Base-by-base conservation (phyloP, 805 yeast genomes). In the Peterozyma xylosa region DNA sequence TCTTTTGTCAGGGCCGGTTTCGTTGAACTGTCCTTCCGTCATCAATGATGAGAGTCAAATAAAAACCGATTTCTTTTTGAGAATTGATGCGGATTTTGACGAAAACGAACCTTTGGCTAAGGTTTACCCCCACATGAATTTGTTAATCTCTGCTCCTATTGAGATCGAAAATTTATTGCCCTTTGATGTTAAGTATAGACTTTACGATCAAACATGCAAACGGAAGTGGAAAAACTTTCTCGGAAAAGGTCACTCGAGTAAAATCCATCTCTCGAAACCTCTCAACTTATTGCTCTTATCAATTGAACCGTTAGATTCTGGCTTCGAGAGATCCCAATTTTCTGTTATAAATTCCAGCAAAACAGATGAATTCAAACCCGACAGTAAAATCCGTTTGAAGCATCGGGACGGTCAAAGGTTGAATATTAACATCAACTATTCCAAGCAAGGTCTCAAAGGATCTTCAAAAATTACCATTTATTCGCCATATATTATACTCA, bases 81-180 rank as follows among this genome's bases (percentile, higher is more conserved):
- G 85, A 51, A 84, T 83, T 0, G 83, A 77, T 51, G 88, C 91
- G 1, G 61, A 66, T 38, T 83, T 63, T 59, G 78, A 84, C 49
- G 58, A 65, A 14, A 69, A 73, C n/a, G 95, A 86, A 49, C 89
- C 88, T 0, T 64, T 89, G 21, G 74, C 86, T 0, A 69, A 72
- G 46, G 73, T 86, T 1, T 95, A 87, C 55, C 99, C 99, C 0
- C 93, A 86, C 53, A 74, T 91, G 86, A 73, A 70, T 9, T 64
- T 93, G 18, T 73, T 80, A 3, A 64, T 93, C 6, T 79, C 93
- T 0, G 87, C 98, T 0, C 98, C 99, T 0, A 63, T 93, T 38
- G 86, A 86, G 52, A 70, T 93, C 46, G 89, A 86, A 51, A 93
- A 93, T 55, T 66, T 88, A 42, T 60, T 95, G 41, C 98, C 99